Conservation (phyloP, 2,329 filamentous ascomycete genomes). For the Fusarium tricinctum region DNA sequence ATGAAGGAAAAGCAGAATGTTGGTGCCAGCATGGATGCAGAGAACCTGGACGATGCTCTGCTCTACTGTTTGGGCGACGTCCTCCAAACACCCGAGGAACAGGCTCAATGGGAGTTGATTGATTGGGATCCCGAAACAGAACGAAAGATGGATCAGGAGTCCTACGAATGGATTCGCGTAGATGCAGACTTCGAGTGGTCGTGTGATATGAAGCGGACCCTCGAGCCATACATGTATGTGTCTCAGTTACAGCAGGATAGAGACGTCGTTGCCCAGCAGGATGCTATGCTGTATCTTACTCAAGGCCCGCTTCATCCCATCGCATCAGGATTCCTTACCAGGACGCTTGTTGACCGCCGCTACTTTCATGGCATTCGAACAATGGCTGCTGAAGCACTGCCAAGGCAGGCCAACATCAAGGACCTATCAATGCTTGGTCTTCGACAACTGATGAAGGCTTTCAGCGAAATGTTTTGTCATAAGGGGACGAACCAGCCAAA, state of each 20-base stretch:
- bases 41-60: slow-evolving; percentile 81
- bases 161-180: slow-evolving; percentile 98
- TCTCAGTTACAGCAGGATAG: slow-evolving; percentile 97
- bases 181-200: slow-evolving; percentile 99
- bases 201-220: slow-evolving; percentile 82
- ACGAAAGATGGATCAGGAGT: slow-evolving; percentile 92
- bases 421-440: slow-evolving; percentile 81
- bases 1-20: slow-evolving; percentile 79
- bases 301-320: slow-evolving; percentile 79
- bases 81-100: slow-evolving; percentile 84
- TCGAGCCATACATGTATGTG: slow-evolving; percentile 97
- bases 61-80: slow-evolving; percentile 95
- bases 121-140: slow-evolving; percentile 95
- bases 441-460: slow-evolving; percentile 86
- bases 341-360: slow-evolving; percentile 89
- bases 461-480: slow-evolving; percentile 89
- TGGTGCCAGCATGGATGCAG: slow-evolving; percentile 71
- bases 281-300: slow-evolving; percentile 81
- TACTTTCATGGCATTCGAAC: slow-evolving; percentile 95
- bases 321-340: slow-evolving; percentile 87
- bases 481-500: slow-evolving; percentile 82
- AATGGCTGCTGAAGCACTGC: slow-evolving; percentile 84
- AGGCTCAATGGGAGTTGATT: slow-evolving; percentile 83
- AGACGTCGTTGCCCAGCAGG: slow-evolving; percentile 90
- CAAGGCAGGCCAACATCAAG: slow-evolving; percentile 78